Evolutionary conservation across 805 yeast genomes (phyloP), one percentile per base, ranked within the genome.

Genomic region (Ogataea siamensis): DNA sequence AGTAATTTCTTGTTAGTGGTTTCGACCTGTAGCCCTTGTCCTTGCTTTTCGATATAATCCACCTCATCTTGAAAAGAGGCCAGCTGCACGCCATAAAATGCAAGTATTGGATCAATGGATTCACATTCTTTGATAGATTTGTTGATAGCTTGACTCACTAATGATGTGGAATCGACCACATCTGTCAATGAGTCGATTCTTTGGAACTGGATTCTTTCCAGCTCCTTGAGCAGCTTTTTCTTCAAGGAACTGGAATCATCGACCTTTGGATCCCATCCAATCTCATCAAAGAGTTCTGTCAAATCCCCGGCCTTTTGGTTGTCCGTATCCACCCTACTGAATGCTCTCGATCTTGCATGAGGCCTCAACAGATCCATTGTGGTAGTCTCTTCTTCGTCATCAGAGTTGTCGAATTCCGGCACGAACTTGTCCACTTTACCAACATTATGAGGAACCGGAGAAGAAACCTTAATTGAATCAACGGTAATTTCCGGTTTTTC

Each of bases 1-100:
- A 88, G 66, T n/a, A 71, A 57, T 51, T 85, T 86, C 58, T 84
- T 85, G 62, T 89, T 89, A 29, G 86, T 79, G 5, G 91, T 77
- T 49, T 80, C 81, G 5, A 89, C 82, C 60, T 89, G 96, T 12
- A 87, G 61, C 33, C 95, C 95, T 50, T 83, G 78, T 2, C 89
- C 80, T 54, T 82, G 84, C 23, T 70, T 68, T 54, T 87, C 95
- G 28, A 88, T 78, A 35, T 71, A 74, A 31, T 75, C 73, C 34
- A 89, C 77, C 43, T 84, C 91, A 3, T 77, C 77, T 10, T 80
- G 73, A 24, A 87, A 74, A 3, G 80, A 72, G 10, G 79, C 70
- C 33, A 82, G 60, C 45, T 81, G 85, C 46, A 80, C 79, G 11
- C 76, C 68, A 46, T 78, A 78, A 21, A 74, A 63, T 2, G 78